phyloP scores from a whole-genome alignment of 2,329 filamentous ascomycete species.

The Penicillium sp. region DNA sequence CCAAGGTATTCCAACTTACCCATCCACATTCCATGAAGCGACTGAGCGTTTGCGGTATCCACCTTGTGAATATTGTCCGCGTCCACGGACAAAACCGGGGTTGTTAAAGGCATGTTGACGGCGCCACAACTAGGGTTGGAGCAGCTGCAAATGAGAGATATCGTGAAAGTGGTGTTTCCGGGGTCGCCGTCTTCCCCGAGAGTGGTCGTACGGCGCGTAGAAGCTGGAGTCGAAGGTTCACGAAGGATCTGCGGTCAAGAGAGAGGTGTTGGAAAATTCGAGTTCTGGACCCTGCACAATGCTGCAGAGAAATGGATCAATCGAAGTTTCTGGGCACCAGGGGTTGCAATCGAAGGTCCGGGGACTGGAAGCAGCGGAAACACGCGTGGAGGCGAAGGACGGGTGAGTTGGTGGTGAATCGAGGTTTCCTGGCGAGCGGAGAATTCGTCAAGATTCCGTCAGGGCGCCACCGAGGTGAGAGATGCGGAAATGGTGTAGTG shows the following conservation, averaged over 20 bases:
- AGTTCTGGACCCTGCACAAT: constrained; percentile 26
- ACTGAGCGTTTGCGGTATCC: constrained; percentile 89
- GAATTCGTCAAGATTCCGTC: constrained; percentile 24
- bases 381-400: constrained; percentile 13
- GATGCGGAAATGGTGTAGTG: constrained; percentile 24
- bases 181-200: constrained; percentile 53
- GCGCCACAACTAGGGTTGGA: constrained; percentile 32
- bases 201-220: constrained; percentile 51
- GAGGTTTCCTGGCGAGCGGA: constrained; percentile 13
- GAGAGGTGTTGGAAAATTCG: constrained; percentile 19
- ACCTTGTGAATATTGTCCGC: constrained; percentile 91
- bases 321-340: constrained; percentile 19
- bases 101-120: constrained; percentile 79
- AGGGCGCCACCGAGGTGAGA: constrained; percentile 26
- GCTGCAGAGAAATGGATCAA: constrained; percentile 30
- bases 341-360: constrained; percentile 28
- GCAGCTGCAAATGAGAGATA: constrained; percentile 5
- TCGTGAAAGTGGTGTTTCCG: constrained; percentile 37
- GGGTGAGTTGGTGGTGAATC: constrained; percentile 9
- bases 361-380: constrained; percentile 16
- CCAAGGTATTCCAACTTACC: constrained; percentile 63
- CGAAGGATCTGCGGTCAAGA: constrained; percentile 26
- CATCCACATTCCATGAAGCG: constrained; percentile 96
- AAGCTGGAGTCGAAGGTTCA: constrained; percentile 29
- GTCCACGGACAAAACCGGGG: constrained; percentile 89